Conservation (phyloP, 176 grass and related monocot genomes). For the Cocos nucifera region DNA sequence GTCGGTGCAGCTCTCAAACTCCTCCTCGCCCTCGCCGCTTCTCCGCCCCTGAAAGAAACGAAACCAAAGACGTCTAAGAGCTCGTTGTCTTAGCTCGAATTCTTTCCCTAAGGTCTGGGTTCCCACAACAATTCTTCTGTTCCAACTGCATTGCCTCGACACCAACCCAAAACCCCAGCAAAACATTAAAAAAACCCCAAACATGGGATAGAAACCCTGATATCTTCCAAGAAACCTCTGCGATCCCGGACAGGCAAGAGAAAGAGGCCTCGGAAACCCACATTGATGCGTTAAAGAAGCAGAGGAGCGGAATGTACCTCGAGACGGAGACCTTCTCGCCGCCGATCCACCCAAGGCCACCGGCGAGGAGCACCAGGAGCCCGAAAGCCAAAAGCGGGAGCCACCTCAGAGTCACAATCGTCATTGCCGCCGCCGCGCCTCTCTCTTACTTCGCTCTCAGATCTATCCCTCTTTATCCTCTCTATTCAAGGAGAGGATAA, state of each 20-base stretch:
- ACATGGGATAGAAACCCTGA: no score
- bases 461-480: background rate
- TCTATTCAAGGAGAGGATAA: background rate
- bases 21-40: background rate
- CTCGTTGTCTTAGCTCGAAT: no score
- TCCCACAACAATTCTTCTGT: no score
- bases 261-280: background rate
- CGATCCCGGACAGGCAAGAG: no score
- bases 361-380: constrained; percentile 11
- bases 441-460: background rate
- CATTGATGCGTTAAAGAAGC: background rate
- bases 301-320: constrained; percentile 5
- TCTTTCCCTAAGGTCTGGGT: no score
- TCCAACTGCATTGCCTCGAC: no score
- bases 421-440: background rate
- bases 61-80: no score
- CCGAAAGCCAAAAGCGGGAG: constrained; percentile 1
- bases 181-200: no score
- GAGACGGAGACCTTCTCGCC: background rate
- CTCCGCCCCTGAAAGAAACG: background rate
- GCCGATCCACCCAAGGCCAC: constrained; percentile 6
- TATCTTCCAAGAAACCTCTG: no score
- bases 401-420: constrained; percentile 1
- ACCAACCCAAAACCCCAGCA: no score
- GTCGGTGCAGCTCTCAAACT: constrained; percentile 5